A percentile compares a stretch with the other conserved stretches of the same genome.
These are phyloP conservation scores for Arthrinium phaeospermum DNA, from an alignment of 2,329 filamentous ascomycete genomes.

Conservation along the genomic window DNA sequence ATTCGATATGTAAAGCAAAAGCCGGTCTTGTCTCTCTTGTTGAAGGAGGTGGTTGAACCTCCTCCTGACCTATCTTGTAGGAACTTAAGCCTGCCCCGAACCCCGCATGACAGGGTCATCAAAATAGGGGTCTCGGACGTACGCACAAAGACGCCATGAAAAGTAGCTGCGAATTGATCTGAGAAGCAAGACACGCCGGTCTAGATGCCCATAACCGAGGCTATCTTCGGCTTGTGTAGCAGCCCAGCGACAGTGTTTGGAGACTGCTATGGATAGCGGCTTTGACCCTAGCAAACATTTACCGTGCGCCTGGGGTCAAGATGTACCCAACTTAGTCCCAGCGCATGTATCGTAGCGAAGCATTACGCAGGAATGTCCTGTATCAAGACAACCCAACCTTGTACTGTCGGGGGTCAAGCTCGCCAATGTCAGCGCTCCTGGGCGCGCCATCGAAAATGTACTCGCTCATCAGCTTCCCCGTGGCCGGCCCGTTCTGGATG, in stretches of 20 bases:
- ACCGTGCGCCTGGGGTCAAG: neutral
- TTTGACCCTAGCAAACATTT: neutral
- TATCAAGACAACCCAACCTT: constrained; percentile 48
- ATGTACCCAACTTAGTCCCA: neutral
- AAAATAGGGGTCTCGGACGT: neutral
- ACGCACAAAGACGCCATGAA: neutral
- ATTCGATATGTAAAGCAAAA: neutral
- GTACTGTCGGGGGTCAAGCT: constrained; percentile 71
- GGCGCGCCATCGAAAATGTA: constrained; percentile 76
- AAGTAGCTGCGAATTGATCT: neutral
- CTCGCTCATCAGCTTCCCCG: constrained; percentile 81
- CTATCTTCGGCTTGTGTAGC: neutral
- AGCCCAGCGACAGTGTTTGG: neutral
- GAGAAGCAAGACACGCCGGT: neutral
- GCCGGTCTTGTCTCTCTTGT: neutral
- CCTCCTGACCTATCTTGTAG: neutral
- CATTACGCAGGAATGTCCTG: neutral
- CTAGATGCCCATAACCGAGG: neutral
- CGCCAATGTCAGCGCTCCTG: constrained; percentile 69
- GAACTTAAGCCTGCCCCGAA: neutral
- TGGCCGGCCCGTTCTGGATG: constrained; percentile 93
- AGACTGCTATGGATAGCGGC: neutral
- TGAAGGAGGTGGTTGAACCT: neutral
- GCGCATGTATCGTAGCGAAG: neutral
- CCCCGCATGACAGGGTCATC: neutral